Percentiles rank a stretch among this genome's conserved stretches.
phyloP scores from a whole-genome alignment of 768 basidiomycete species.

The Termitomyces sp. region DNA sequence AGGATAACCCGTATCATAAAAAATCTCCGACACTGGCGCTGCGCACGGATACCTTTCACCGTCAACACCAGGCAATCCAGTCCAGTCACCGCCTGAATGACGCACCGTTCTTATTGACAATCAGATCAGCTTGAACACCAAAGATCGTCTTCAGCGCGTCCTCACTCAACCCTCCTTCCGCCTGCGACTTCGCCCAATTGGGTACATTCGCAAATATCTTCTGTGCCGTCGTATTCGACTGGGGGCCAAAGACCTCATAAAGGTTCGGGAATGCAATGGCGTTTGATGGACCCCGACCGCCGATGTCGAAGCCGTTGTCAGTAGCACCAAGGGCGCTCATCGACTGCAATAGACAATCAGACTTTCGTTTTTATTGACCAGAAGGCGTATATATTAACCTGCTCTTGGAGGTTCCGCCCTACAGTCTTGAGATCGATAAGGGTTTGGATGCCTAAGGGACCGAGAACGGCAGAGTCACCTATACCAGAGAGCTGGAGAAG shows the following conservation, averaged over 20 bases:
- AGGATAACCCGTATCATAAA: conserved; percentile 42
- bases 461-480: conserved; percentile 42
- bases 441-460: conserved; percentile 41
- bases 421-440: conserved; percentile 44
- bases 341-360: conserved; percentile 20
- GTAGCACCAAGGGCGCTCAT: conserved; percentile 36
- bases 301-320: conserved; percentile 33
- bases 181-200: conserved; percentile 40
- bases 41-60: background rate
- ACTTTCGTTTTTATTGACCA: background rate
- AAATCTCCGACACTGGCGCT: conserved; percentile 45
- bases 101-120: conserved; percentile 42
- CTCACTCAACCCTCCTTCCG: conserved; percentile 31
- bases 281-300: conserved; percentile 42
- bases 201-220: conserved; percentile 35
- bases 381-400: conserved; percentile 20
- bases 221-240: conserved; percentile 24
- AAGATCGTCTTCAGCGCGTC: conserved; percentile 37
- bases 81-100: conserved; percentile 12
- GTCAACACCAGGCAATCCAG: background rate
- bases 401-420: conserved; percentile 55
- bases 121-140: conserved; percentile 39
- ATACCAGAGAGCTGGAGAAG: conserved; percentile 54
- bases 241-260: conserved; percentile 37
- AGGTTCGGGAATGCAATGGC: conserved; percentile 48